Conservation (phyloP, 2,329 filamentous ascomycete genomes). For the Verticillium dahliae region DNA sequence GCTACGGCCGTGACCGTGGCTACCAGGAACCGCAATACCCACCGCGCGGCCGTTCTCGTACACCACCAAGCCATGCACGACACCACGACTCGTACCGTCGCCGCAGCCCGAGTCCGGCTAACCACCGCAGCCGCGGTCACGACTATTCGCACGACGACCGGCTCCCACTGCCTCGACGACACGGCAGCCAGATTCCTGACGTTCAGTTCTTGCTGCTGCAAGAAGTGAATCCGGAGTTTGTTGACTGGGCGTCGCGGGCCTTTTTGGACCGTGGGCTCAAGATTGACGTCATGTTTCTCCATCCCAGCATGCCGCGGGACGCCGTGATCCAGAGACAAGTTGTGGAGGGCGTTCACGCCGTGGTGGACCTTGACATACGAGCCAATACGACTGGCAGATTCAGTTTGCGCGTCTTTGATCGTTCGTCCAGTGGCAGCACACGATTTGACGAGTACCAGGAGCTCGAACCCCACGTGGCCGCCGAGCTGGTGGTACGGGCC, state of each 20-base stretch:
- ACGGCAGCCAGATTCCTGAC: constrained; percentile 73
- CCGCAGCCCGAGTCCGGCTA: constrained; percentile 61
- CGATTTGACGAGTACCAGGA: constrained; percentile 84
- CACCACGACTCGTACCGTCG: constrained; percentile 52
- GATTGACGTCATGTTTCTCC: constrained; percentile 73
- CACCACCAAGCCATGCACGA: constrained; percentile 46
- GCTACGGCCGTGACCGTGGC: constrained; percentile 44
- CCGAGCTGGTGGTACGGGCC: constrained; percentile 70
- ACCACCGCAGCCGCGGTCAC: constrained; percentile 33
- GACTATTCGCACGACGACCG: constrained; percentile 49
- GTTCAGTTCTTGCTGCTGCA: constrained; percentile 82
- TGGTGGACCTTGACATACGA: constrained; percentile 67
- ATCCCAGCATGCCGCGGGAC: constrained; percentile 59
- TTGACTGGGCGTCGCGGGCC: constrained; percentile 71
- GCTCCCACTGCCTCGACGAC: constrained; percentile 66
- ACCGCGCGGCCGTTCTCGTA: constrained; percentile 60
- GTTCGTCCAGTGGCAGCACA: constrained; percentile 64
- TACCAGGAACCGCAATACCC: constrained; percentile 30
- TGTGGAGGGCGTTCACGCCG: constrained; percentile 79
- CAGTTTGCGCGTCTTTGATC: constrained; percentile 78
- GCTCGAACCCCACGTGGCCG: constrained; percentile 70
- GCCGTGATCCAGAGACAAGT: constrained; percentile 81
- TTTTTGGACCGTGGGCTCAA: constrained; percentile 68
- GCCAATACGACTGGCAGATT: constrained; percentile 69
- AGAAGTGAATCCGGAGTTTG: constrained; percentile 71